phyloP scores from a whole-genome alignment of 2,329 filamentous ascomycete genomes.

The Chrysosporium queenslandicum region DNA sequence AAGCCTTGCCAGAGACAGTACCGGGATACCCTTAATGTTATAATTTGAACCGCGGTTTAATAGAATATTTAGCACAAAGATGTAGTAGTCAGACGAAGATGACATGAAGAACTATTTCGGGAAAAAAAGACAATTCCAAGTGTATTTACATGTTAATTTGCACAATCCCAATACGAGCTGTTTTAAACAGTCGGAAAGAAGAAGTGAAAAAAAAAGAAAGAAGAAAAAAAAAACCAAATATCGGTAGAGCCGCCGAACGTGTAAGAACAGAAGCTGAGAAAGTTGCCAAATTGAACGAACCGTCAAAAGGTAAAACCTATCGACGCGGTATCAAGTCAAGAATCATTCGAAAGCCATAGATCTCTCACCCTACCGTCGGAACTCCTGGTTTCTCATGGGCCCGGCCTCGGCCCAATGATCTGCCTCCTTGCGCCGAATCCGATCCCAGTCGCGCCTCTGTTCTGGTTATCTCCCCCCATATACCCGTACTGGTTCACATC shows the following conservation, averaged over 20 bases:
- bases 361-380: not conserved
- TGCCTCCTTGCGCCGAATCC: conserved; percentile 49
- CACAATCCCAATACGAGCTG: not conserved
- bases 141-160: not conserved
- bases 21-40: too few relatives aligned
- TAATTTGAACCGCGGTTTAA: too few relatives aligned
- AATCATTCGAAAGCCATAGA: not conserved
- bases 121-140: too few relatives aligned
- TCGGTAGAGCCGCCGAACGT: too few relatives aligned
- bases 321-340: not conserved
- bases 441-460: conserved; percentile 42
- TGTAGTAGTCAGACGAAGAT: too few relatives aligned
- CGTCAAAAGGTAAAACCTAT: too few relatives aligned
- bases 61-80: too few relatives aligned
- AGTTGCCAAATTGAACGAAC: too few relatives aligned
- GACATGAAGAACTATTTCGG: too few relatives aligned
- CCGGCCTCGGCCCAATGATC: conserved; percentile 53
- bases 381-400: conserved; percentile 27
- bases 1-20: too few relatives aligned
- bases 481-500: conserved; percentile 57
- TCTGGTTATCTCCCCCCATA: conserved; percentile 53
- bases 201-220: not conserved
- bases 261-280: too few relatives aligned
- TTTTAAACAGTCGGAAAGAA: not conserved
- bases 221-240: not conserved